A percentile compares a stretch with the other conserved stretches of the same genome.
Conservation (phyloP, 768 basidiomycete species). For the Agaricus sinodeliciosus region DNA sequence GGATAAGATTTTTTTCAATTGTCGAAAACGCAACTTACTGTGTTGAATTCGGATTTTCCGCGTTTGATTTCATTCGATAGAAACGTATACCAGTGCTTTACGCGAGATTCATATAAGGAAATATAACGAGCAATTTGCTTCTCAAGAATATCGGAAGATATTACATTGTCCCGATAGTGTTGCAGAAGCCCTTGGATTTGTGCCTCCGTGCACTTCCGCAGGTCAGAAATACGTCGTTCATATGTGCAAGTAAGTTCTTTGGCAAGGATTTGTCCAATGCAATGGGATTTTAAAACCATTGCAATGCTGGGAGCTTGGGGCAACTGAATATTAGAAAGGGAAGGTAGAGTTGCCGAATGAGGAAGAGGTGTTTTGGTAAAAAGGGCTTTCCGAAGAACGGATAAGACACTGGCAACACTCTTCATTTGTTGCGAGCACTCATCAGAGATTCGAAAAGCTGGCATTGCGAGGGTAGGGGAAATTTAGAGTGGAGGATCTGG, state of each 20-base stretch:
- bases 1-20: background rate
- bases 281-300: too few species aligned
- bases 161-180: background rate
- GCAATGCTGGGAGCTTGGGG: background rate
- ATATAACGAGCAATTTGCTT: background rate
- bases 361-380: background rate
- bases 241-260: background rate
- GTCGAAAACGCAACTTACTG: background rate
- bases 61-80: background rate
- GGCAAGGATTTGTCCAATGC: background rate
- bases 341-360: too few species aligned
- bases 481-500: too few species aligned
- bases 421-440: too few species aligned
- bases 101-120: background rate
- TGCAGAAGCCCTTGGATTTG: background rate
- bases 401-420: constrained; percentile 9
- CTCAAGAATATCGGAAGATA: background rate
- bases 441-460: too few species aligned
- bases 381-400: background rate
- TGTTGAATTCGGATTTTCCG: background rate
- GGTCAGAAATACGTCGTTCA: background rate
- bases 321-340: background rate
- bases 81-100: background rate
- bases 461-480: too few species aligned
- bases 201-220: background rate